Evolutionary conservation across 2,329 filamentous ascomycete genomes (phyloP), one percentile per base, ranked within the genome.

Genomic region (Sarocladium strictum): DNA sequence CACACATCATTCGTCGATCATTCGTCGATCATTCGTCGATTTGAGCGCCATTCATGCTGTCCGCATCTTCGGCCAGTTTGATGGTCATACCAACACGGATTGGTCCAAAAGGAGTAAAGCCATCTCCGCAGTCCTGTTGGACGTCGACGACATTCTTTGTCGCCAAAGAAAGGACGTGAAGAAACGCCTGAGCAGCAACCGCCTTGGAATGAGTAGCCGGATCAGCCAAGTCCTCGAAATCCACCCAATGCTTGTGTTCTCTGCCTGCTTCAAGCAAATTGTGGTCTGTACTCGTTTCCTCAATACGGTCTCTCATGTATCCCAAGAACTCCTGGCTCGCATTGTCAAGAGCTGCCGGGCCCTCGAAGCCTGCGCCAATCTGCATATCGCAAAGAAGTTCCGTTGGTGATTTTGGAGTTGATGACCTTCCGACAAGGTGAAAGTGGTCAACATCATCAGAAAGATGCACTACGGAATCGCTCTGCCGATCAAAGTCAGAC

Each of bases 181-280:
- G 82, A 64, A 90, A 86, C 0, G 84, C 89, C 66, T 91, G 87
- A 2, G 87, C 84, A 9, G 86, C 88, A 12, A 90, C 83, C 27
- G 81, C 72, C 33, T 74, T 77, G 27, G 80, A 82, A 40, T 73
- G 71, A 47, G 74, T 69, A 10, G 64, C 64, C 0, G 83, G 78
- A n/a, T 81, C 76, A 43, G 94, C 81, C 10, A 96, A 70, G 50
- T 83, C 73, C 45, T 86, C 81, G 63, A 97, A 95, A 0, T 77
- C 72, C 40, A 94, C 73, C 69, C 76, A 82, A 26, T 27, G 32
- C 24, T 51, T 49, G 5, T 49, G 6, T 14, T 21, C 7, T 15
- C 9, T 11, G 9, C 21, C 40, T 10, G 11, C 15, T 14, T 49
- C 3, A 12, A 32, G 14, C 23, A n/a, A 59, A 29, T 71, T 67